Evolutionary conservation across 2,329 filamentous ascomycete genomes (phyloP).

Genomic region (Tolypocladium guangdongense): DNA sequence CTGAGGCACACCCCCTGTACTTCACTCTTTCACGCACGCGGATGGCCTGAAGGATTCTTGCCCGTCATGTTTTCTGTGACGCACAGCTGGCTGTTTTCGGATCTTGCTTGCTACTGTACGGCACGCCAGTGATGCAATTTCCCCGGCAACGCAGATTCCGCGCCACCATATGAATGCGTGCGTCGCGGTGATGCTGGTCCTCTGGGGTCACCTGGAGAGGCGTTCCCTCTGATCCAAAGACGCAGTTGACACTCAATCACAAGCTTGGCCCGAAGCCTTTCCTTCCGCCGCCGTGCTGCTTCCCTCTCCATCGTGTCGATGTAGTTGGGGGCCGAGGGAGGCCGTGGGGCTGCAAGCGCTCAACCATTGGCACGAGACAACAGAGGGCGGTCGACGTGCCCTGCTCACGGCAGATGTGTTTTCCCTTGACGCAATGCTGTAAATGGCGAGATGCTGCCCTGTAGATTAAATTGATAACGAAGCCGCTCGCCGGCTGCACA

Average conservation of each 20-base stretch:
- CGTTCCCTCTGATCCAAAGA: not conserved
- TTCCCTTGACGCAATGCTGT: not conserved
- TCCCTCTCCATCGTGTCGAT: not conserved
- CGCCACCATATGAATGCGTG: not conserved
- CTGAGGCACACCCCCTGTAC: not conserved
- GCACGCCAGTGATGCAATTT: not conserved
- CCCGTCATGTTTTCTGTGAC: not conserved
- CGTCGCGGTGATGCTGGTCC: not conserved
- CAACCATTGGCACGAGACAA: not conserved
- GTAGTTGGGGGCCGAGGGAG: constrained; percentile 1
- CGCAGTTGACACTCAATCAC: not conserved
- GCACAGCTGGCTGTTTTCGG: not conserved
- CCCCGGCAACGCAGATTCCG: not conserved
- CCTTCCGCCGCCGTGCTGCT: not conserved
- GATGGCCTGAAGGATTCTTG: not conserved
- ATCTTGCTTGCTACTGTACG: not conserved
- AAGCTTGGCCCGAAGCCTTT: not conserved
- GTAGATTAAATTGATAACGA: too few species aligned
- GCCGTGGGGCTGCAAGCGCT: not conserved
- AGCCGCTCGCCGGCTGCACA: not conserved
- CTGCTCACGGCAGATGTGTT: not conserved
- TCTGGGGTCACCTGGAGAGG: not conserved
- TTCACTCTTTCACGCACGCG: not conserved
- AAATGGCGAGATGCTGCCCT: not conserved
- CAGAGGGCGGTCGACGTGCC: not conserved